phyloP scores from a whole-genome alignment of 2,329 filamentous ascomycete genomes.

The Aspergillus sp. region DNA sequence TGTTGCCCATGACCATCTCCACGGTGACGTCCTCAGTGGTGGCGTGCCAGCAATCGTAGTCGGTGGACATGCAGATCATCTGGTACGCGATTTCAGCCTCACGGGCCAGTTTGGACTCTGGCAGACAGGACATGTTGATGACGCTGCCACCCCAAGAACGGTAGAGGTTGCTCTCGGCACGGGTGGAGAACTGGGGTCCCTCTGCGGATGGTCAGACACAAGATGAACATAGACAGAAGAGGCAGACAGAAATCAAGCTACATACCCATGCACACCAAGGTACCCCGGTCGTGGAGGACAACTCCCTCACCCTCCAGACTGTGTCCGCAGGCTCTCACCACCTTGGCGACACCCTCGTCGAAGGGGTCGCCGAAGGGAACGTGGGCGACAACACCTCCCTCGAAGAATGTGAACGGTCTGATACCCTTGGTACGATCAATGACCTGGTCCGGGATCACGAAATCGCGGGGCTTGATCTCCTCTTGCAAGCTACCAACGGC shows the following conservation, averaged over 20 bases:
- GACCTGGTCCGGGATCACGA: slow-evolving; percentile 92
- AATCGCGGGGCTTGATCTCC: slow-evolving; percentile 92
- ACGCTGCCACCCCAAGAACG: slow-evolving; percentile 88
- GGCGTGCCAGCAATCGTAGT: slow-evolving; percentile 97
- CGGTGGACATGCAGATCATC: slow-evolving; percentile 99
- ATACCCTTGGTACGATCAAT: slow-evolving; percentile 97
- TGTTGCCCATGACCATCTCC: slow-evolving; percentile 94
- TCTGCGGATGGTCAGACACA: slow-evolving; percentile 52
- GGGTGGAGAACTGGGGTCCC: slow-evolving; percentile 96
- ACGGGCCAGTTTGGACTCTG: slow-evolving; percentile 91
- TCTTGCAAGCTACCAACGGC: slow-evolving; percentile 92
- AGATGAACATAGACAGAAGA: neutral
- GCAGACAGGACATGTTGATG: slow-evolving; percentile 97
- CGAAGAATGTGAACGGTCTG: slow-evolving; percentile 91
- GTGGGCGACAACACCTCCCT: slow-evolving; percentile 79
- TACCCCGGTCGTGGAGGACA: slow-evolving; percentile 77
- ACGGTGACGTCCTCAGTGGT: slow-evolving; percentile 80
- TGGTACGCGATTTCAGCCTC: slow-evolving; percentile 97
- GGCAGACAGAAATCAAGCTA: slow-evolving; percentile 15
- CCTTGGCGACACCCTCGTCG: slow-evolving; percentile 70
- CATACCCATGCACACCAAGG: slow-evolving; percentile 86
- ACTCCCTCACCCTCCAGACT: slow-evolving; percentile 81
- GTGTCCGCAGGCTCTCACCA: slow-evolving; percentile 76
- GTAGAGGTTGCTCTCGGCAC: slow-evolving; percentile 94
- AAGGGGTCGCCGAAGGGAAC: slow-evolving; percentile 96